Base-by-base conservation (phyloP, 495 filamentous ascomycete genomes). In the Trypethelium eluteriae region DNA sequence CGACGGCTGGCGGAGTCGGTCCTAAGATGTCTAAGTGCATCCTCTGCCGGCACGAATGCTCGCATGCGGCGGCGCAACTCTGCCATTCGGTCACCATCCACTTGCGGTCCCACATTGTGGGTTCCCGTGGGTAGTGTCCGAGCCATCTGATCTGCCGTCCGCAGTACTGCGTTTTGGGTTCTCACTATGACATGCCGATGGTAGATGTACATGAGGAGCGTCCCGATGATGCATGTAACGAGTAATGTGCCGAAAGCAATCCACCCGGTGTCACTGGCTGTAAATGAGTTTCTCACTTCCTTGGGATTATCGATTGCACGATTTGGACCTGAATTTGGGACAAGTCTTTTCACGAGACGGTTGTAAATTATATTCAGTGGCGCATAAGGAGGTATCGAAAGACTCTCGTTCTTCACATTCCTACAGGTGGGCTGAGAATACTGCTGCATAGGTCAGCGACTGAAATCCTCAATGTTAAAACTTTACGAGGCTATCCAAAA, bases 31-130 rank as follows among this genome's bases (percentile, higher is more conserved):
- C 18, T 59, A 6, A 59, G 53, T 7, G 41, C 41, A 14, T 59
- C 53, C 14, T 59, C 25, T 59, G 53, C 53, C 14, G 53, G 53
- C 7, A 59, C 18, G 32, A 59, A 59, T 10, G 53, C 53, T 59
- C 53, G 53, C 53, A 59, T 59, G 32, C 53, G 53, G 32, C 53
- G 53, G 11, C 53, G 53, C 32, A 59, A 59, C 7, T 59, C 53
- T 7, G 53, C 34, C 53, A 35, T 59, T 59, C 53, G 53, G 7
- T 32, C 25, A 3, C 36, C 53, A 9, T 36, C 7, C 6, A 34
- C 14, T 7, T 11, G 7, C 18, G 53, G 36, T n/a, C 53, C 25
- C 10, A 6, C 36, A 14, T 14, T 36, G 32, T 59, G 7, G 32
- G 7, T 59, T 3, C 53, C 53, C 32, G 53, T 59, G 36, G 53